Base-by-base conservation (phyloP, 2,329 filamentous ascomycete genomes). In the Trichoderma citrinoviride region DNA sequence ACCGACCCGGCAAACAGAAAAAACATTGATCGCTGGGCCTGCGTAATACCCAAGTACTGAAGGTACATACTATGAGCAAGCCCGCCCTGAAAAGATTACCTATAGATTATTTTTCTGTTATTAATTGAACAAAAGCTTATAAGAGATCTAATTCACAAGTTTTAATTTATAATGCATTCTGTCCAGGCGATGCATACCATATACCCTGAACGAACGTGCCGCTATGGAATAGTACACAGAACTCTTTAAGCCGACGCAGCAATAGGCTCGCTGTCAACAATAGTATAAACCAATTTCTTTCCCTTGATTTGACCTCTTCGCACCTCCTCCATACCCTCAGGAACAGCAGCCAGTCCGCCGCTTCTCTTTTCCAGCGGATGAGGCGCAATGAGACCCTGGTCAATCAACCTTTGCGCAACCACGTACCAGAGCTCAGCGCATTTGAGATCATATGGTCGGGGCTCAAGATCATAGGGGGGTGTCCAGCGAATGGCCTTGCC, bases 251-350 rank as follows among this genome's bases (percentile, higher is more conserved):
- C 29, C 15, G 8, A n/a, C 8, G 44, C 6, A 61, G 63, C 55
- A n/a, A 65, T 63, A 53, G 58, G 29, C 64, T 64, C 23, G 65
- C 44, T 25, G 65, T 66, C 46, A 66, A 17, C 10, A 67, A 55
- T 21, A 19, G 37, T 43, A 12, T 60, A 60, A 12, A 60, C 56
- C 6, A 60, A 12, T 8, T 47, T 60, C 23, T 49, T 29, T 8
- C 41, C 56, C 17, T 23, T 29, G 3, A 60, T 47, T 6, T 60
- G 19, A 8, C 56, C 56, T 33, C n/a, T 50, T 2, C 56, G 41
- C n/a, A 60, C 44, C 21, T 14, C 5, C 12, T 49, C 21, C 41
- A 60, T 43, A 17, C 56, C 56, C 3, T 47, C 41, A 10, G 41
- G n/a, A 25, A 60, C 23, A 5, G 17, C 41, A 7, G 21, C 14